Percentiles rank a stretch among this genome's conserved stretches.
phyloP scores from a whole-genome alignment of 495 filamentous ascomycete species.

The Lophium mytilinum region DNA sequence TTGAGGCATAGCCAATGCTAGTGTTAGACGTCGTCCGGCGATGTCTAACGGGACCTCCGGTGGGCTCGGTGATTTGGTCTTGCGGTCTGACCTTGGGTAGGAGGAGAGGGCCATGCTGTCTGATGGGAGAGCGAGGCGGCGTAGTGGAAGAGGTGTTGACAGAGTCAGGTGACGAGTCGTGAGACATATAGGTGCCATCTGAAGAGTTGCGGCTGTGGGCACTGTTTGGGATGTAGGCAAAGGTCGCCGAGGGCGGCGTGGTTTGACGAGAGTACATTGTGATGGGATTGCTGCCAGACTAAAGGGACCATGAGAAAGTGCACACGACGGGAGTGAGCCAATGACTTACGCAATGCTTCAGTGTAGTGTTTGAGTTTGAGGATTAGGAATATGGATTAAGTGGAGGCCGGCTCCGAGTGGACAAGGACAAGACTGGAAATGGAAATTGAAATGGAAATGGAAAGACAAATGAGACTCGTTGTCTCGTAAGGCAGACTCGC shows the following conservation, averaged over 20 bases:
- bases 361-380: not conserved
- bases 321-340: constrained; percentile 5
- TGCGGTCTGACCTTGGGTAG: constrained; percentile 82
- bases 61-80: constrained; percentile 64
- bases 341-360: constrained; percentile 19
- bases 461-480: constrained; percentile 17
- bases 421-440: not conserved
- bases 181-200: constrained; percentile 48
- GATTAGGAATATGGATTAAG: constrained; percentile 28
- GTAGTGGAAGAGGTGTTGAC: constrained; percentile 65
- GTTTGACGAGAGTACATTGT: constrained; percentile 31
- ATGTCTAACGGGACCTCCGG: constrained; percentile 41
- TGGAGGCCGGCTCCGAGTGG: constrained; percentile 22
- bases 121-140: constrained; percentile 60
- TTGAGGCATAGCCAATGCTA: constrained; percentile 39
- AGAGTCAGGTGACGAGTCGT: constrained; percentile 72
- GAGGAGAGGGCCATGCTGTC: constrained; percentile 71
- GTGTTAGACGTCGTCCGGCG: constrained; percentile 51
- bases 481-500: constrained; percentile 15
- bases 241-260: constrained; percentile 28
- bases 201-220: constrained; percentile 38
- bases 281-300: constrained; percentile 25
- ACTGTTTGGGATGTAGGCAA: constrained; percentile 25
- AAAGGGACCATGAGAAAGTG: constrained; percentile 1
- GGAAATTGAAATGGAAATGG: constrained; percentile 15